Evolutionary conservation across 2,329 filamentous ascomycete species (phyloP).

Genomic region (Aspergillus sp.): DNA sequence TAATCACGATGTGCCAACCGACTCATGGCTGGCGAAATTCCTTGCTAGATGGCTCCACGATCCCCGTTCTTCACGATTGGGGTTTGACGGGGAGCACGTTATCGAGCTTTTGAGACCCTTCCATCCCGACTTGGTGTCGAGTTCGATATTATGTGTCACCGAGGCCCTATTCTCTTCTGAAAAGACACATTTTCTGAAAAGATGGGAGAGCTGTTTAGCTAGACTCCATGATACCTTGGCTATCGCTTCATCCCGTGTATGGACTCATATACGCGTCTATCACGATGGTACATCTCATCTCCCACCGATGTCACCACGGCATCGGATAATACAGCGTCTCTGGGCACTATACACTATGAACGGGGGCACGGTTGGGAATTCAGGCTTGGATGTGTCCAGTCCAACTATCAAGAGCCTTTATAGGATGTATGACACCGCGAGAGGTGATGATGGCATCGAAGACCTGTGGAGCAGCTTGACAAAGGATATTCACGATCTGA

Average conservation of each 20-base stretch:
- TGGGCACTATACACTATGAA: conserved; percentile 33
- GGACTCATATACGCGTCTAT: conserved; percentile 22
- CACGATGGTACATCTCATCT: not conserved
- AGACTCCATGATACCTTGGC: conserved; percentile 19
- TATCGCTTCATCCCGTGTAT: conserved; percentile 25
- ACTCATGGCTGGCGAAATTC: conserved; percentile 26
- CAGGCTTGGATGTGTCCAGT: conserved; percentile 21
- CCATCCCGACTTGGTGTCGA: conserved; percentile 24
- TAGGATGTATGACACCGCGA: conserved; percentile 27
- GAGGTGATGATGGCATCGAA: conserved; percentile 9
- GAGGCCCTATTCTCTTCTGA: conserved; percentile 28
- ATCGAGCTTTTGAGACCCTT: conserved; percentile 24
- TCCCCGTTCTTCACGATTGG: conserved; percentile 4
- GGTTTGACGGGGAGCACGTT: conserved; percentile 16
- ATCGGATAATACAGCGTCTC: conserved; percentile 34
- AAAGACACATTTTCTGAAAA: conserved; percentile 25
- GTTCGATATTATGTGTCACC: conserved; percentile 33
- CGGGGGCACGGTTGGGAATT: conserved; percentile 20
- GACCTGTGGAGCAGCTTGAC: conserved; percentile 30
- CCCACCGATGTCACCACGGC: conserved; percentile 13
- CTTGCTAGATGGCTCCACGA: conserved; percentile 28
- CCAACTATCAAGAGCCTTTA: conserved; percentile 25
- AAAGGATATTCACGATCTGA: conserved; percentile 28
- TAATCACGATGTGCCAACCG: not conserved
- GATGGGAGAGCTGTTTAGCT: conserved; percentile 32